These are phyloP conservation scores for Cicer chorassanicum DNA, from an alignment of 306 rosid genomes.

Conservation along the genomic window DNA sequence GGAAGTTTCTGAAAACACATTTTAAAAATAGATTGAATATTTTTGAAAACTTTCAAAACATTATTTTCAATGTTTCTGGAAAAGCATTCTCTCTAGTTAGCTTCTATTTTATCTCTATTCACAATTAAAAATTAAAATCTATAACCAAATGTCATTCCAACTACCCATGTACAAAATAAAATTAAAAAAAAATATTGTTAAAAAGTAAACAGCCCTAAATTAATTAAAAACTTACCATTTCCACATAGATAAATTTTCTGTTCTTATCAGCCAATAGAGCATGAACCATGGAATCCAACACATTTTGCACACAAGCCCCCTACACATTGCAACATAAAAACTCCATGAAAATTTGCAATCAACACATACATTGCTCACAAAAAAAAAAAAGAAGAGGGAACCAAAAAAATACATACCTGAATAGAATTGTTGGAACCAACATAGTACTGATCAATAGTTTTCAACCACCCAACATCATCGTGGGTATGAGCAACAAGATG, in stretches of 20 bases:
- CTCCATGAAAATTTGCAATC: slow-evolving; percentile 28
- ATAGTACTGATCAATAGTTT: slow-evolving; percentile 86
- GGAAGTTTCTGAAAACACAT: too few species aligned
- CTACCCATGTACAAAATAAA: too few species aligned
- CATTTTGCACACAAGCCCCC: slow-evolving; percentile 90
- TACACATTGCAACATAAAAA: slow-evolving; percentile 31
- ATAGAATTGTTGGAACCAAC: slow-evolving; percentile 87
- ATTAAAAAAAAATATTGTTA: too few species aligned
- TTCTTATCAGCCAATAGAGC: slow-evolving; percentile 82
- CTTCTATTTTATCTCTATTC: too few species aligned
- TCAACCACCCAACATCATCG: slow-evolving; percentile 90
- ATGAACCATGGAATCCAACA: slow-evolving; percentile 67
- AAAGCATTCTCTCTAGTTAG: too few species aligned
- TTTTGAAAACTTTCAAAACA: too few species aligned
- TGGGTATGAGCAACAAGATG: slow-evolving; percentile 83
- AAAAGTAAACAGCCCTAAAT: too few species aligned
- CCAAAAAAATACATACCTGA: slow-evolving; percentile 51
- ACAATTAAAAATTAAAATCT: too few species aligned
- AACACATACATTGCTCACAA: not conserved
- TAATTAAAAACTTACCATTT: slow-evolving; percentile 51
- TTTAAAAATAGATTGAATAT: too few species aligned
- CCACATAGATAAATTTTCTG: slow-evolving; percentile 80
- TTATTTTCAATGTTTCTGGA: too few species aligned
- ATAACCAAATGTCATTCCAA: too few species aligned
- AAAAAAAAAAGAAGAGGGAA: not conserved